These are phyloP conservation scores for Kalanchoe fedtschenkoi DNA, from an alignment of 164 flowering plant species.

Conservation along the genomic window DNA sequence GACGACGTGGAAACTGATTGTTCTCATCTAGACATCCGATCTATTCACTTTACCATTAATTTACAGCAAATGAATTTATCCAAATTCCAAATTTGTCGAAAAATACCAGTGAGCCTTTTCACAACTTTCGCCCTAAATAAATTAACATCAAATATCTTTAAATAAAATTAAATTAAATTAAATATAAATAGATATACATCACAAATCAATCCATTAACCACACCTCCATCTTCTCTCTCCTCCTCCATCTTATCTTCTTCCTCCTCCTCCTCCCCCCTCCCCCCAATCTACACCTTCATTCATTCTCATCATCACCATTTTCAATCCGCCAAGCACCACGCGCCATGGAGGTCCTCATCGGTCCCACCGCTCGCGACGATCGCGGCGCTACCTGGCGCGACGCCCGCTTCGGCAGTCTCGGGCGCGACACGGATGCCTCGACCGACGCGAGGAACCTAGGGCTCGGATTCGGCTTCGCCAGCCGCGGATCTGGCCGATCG, in stretches of 20 bases:
- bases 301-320: not conserved
- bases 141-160: too few species aligned
- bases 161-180: too few species aligned
- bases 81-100: too few species aligned
- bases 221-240: not conserved
- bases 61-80: too few species aligned
- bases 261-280: too few species aligned
- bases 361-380: slow-evolving; percentile 18
- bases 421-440: not conserved
- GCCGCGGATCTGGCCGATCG: slow-evolving; percentile 3
- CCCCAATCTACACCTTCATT: not conserved
- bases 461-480: not conserved
- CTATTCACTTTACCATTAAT: too few species aligned
- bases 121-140: too few species aligned
- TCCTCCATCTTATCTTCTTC: slow-evolving; percentile 1
- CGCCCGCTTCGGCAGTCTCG: not conserved
- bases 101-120: too few species aligned
- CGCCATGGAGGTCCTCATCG: slow-evolving; percentile 32
- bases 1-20: too few species aligned
- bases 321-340: not conserved
- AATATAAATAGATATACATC: too few species aligned
- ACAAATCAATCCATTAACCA: too few species aligned
- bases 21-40: too few species aligned
- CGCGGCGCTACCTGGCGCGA: slow-evolving; percentile 6
- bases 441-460: not conserved